These are phyloP conservation scores for Candida sp. DNA, from an alignment of 1,139 yeast species.

Conservation along the genomic window DNA sequence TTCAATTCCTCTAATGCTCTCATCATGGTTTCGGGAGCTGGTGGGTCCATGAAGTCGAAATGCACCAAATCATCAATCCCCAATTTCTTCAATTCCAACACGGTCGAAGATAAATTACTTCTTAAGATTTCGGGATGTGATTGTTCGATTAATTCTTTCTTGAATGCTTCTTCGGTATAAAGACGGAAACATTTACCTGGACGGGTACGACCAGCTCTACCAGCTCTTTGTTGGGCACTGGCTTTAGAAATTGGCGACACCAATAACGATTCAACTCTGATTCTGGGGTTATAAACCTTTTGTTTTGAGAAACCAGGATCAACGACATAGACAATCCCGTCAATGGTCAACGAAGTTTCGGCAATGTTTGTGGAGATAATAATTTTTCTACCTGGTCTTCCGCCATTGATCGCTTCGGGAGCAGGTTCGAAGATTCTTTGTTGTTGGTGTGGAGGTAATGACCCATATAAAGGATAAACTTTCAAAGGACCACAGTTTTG, in stretches of 20 bases:
- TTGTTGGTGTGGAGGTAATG: conserved; percentile 94
- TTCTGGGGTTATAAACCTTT: conserved; percentile 94
- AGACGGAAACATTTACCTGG: conserved; percentile 98
- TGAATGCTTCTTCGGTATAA: conserved; percentile 95
- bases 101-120: conserved; percentile 88
- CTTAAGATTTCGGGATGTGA: conserved; percentile 94
- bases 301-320: conserved; percentile 98
- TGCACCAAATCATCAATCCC: conserved; percentile 97
- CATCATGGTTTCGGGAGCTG: conserved; percentile 99
- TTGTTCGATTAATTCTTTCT: conserved; percentile 90
- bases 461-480: conserved; percentile 93
- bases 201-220: conserved; percentile 99
- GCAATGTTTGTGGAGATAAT: conserved; percentile 96
- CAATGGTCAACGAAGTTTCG: conserved; percentile 96
- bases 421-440: conserved; percentile 93
- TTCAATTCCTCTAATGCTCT: conserved; percentile 95
- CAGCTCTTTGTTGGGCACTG: conserved; percentile 97
- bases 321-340: conserved; percentile 95
- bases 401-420: conserved; percentile 57
- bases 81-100: conserved; percentile 84
- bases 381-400: conserved; percentile 90
- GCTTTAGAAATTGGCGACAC: conserved; percentile 98
- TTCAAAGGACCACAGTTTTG: conserved; percentile 85
- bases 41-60: conserved; percentile 99
- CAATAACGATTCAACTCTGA: conserved; percentile 88